Conservation (phyloP, 2,329 filamentous ascomycete genomes). For the Onygenales sp. region DNA sequence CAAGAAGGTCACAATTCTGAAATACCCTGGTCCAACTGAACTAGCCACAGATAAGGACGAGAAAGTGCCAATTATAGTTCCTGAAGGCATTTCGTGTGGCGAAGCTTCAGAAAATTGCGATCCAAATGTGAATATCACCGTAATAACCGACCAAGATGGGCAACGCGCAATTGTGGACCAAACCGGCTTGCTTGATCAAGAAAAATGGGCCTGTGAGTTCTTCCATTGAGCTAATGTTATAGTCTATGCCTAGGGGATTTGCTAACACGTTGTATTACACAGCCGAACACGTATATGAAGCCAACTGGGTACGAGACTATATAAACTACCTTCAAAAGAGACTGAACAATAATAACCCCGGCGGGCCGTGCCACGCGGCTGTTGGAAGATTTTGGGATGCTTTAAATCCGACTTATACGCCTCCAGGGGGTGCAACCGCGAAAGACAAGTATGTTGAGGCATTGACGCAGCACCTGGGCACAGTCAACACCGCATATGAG, state of each 20-base stretch:
- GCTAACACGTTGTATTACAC: neutral
- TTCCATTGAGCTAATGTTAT: neutral
- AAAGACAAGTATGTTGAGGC: constrained; percentile 1
- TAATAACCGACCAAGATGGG: neutral
- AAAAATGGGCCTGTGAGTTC: constrained; percentile 1
- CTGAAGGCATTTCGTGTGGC: neutral
- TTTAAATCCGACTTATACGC: neutral
- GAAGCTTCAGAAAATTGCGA: constrained; percentile 1
- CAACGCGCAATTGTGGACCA: neutral
- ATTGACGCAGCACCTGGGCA: constrained; percentile 5
- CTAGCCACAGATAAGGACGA: neutral
- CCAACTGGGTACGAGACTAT: constrained; percentile 5
- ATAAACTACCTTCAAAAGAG: constrained; percentile 3
- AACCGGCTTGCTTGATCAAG: neutral
- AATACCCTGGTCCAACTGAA: neutral
- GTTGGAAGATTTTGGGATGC: neutral
- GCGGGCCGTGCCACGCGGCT: neutral
- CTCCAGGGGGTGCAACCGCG: neutral
- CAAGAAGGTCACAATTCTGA: neutral
- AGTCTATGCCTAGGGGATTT: neutral
- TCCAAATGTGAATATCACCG: neutral
- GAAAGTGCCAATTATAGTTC: neutral
- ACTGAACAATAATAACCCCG: neutral
- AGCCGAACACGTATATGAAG: constrained; percentile 7
- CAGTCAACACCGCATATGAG: neutral